Conservation (phyloP, 108 stramenopile genomes). For the Ochromonas danica region DNA sequence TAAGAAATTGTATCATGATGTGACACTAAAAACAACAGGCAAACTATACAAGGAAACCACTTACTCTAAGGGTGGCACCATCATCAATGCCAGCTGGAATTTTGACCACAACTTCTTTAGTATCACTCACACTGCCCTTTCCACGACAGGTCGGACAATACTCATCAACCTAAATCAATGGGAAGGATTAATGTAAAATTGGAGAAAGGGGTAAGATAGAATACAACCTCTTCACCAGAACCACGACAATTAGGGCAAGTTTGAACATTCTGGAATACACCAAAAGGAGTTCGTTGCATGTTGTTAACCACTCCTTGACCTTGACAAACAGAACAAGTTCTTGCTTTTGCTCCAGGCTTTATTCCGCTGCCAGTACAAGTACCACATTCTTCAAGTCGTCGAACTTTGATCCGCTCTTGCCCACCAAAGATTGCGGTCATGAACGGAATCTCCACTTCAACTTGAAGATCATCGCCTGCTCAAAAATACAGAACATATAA, state of each 20-base stretch:
- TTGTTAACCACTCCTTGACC: slow-evolving; percentile 85
- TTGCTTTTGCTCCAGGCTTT: slow-evolving; percentile 67
- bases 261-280: slow-evolving; percentile 91
- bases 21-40: no score
- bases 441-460: slow-evolving; percentile 21
- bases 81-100: slow-evolving; percentile 91
- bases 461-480: slow-evolving; percentile 21
- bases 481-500: not conserved
- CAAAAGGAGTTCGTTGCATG: slow-evolving; percentile 88
- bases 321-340: slow-evolving; percentile 75
- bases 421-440: slow-evolving; percentile 28
- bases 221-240: slow-evolving; percentile 79
- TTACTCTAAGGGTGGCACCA: slow-evolving; percentile 90
- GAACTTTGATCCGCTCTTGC: not conserved
- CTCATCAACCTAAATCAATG: no score
- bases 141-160: slow-evolving; percentile 89
- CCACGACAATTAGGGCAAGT: slow-evolving; percentile 89
- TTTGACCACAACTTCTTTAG: slow-evolving; percentile 91
- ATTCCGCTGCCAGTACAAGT: slow-evolving; percentile 12
- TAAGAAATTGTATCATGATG: no score
- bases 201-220: no score
- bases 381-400: slow-evolving; percentile 11
- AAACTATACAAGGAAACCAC: no score
- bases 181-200: no score
- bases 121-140: slow-evolving; percentile 80